phyloP scores from a whole-genome alignment of 1,284 basidiomycete species.

The Cutaneotrichosporon mucoides region DNA sequence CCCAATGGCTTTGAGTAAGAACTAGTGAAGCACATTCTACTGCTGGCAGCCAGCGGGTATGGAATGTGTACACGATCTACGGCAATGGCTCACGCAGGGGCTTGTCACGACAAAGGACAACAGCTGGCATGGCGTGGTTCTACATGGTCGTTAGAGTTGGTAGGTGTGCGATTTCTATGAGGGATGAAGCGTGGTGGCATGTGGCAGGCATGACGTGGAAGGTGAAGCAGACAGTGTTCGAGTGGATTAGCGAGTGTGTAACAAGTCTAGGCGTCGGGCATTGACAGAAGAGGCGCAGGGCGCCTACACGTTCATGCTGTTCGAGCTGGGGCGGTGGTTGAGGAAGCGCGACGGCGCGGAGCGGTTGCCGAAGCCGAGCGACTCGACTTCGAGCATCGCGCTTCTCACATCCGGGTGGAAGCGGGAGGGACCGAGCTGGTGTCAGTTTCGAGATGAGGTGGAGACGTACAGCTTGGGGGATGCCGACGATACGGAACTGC shows the following conservation, averaged over 20 bases:
- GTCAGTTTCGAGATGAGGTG: background rate
- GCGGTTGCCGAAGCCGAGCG: slow-evolving; percentile 35
- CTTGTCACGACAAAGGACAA: no score
- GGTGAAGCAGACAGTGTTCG: background rate
- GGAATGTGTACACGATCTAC: no score
- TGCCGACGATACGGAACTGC: slow-evolving; percentile 54
- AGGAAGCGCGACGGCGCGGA: slow-evolving; percentile 2
- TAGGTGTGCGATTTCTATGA: no score
- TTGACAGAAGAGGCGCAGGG: no score
- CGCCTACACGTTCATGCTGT: background rate
- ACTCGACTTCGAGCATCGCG: slow-evolving; percentile 44
- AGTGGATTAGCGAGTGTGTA: background rate
- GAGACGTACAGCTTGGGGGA: slow-evolving; percentile 37
- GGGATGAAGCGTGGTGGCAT: no score
- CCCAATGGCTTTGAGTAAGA: no score
- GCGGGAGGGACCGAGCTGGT: slow-evolving; percentile 62
- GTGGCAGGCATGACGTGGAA: no score
- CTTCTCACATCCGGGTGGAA: slow-evolving; percentile 64
- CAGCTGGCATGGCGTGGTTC: no score
- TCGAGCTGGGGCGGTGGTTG: background rate
- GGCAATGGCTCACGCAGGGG: no score
- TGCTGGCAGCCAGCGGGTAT: no score
- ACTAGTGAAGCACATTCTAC: no score
- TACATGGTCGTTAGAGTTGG: no score
- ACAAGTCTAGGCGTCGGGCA: background rate